Evolutionary conservation across 2,329 filamentous ascomycete genomes (phyloP), one percentile per base, ranked within the genome.

Genomic region (Fusarium albosuccineum): DNA sequence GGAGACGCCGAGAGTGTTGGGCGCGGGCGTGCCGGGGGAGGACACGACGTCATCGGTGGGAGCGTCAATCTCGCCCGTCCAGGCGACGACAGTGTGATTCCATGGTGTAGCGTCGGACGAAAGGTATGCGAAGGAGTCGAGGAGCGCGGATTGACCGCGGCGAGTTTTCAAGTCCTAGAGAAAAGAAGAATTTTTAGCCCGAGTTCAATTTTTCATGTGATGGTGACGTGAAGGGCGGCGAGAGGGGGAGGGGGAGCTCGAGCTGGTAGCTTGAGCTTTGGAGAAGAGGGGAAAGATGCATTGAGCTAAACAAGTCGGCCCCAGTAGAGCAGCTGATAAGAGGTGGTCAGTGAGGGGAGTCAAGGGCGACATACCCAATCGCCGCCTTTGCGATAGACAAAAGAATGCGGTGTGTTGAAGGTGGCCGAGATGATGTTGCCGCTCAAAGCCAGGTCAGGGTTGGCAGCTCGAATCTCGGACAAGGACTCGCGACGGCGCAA

Each of bases 41-140:
- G 83, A 82, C 11, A 81, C 67, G 17, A 72, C 67, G 30, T 78
- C 74, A 44, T 86, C 83, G 40, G 75, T 65, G 3, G 83, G 80
- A 5, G 79, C 81, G 59, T 90, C 87, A 61, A 95, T 91, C 78
- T 98, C 95, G 60, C 95, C 95, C 4, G 95, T 97, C 95, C 95
- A 98, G 45, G 93, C 94, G 54, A 98, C 92, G 6, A 97, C 87
- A 1, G 91, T 96, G 81, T 97, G 95, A 73, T 94, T 93, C 94
- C 94, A 98, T 17, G 91, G 89, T 3, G 91, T 90, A 42, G 91
- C 86, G 57, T 91, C 85, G n/a, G 94, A 97, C 4, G 94, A 92
- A 44, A 98, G 88, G 79, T 97, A 91, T 57, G 91, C 88, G 74
- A 98, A 94, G 9, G 94, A 94, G 78, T 97, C 94, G 80, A 97